A percentile compares a stretch with the other conserved stretches of the same genome.
These are phyloP conservation scores for Macaranga tanarius DNA, from an alignment of 441 rosid species.

Conservation along the genomic window DNA sequence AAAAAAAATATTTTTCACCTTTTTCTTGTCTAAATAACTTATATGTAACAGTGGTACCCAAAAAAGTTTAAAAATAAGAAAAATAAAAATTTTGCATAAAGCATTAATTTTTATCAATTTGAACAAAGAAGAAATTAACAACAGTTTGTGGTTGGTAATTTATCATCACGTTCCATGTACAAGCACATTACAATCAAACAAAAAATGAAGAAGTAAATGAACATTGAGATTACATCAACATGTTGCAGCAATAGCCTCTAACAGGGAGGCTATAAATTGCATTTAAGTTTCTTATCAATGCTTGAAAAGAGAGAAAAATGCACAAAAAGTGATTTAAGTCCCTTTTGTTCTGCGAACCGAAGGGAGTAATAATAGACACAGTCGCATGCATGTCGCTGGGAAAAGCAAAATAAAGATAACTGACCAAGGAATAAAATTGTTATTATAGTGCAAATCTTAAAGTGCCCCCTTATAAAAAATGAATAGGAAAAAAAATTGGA, in stretches of 20 bases:
- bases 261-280: conserved; percentile 61
- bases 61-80: background rate
- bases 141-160: background rate
- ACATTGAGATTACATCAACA: conserved; percentile 30
- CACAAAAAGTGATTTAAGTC: conserved; percentile 65
- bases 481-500: too few species aligned
- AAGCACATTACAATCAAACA: conserved; percentile 14
- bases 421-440: too few species aligned
- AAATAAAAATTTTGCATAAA: background rate
- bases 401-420: too few species aligned
- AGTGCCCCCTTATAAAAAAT: too few species aligned
- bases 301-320: conserved; percentile 79
- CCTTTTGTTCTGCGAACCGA: conserved; percentile 67
- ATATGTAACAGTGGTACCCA: background rate
- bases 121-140: background rate
- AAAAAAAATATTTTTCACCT: background rate
- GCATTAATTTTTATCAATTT: background rate
- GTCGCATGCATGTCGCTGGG: conserved; percentile 90
- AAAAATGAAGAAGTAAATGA: background rate
- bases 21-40: background rate
- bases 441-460: too few species aligned
- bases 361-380: conserved; percentile 83
- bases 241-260: conserved; percentile 69
- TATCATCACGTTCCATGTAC: conserved; percentile 9
- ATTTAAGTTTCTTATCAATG: conserved; percentile 72